phyloP scores from a whole-genome alignment of 176 grass and related monocot species.

The Ensete glaucum region DNA sequence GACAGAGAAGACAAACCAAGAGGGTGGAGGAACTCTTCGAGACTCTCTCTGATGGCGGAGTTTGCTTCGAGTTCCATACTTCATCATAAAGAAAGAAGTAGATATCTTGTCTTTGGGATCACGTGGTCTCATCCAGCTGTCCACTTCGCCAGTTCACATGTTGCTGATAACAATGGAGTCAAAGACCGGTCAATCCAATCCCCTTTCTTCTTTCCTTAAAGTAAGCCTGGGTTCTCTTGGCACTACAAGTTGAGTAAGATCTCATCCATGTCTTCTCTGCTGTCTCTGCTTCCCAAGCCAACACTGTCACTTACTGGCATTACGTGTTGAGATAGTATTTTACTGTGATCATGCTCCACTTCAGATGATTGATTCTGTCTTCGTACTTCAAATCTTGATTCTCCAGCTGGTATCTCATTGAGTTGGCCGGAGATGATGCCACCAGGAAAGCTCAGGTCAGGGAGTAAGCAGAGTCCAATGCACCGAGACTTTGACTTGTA shows the following conservation, averaged over 20 bases:
- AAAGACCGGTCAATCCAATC: conserved; percentile 32
- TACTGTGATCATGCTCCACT: too few species aligned
- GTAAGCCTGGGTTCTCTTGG: not conserved
- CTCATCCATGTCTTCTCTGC: too few species aligned
- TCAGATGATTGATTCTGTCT: too few species aligned
- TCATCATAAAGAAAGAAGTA: not conserved
- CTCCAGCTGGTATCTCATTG: too few species aligned
- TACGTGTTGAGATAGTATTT: too few species aligned
- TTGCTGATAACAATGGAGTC: conserved; percentile 34
- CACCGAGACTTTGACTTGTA: too few species aligned
- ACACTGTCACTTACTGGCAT: too few species aligned
- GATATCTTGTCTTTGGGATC: conserved; percentile 24
- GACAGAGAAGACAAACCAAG: conserved; percentile 21
- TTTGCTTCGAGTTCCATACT: not conserved
- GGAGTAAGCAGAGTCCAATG: too few species aligned
- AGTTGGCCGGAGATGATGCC: too few species aligned
- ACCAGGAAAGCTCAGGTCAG: too few species aligned
- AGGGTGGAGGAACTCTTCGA: not conserved
- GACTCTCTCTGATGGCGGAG: not conserved
- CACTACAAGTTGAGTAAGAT: not conserved
- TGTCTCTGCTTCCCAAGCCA: too few species aligned
- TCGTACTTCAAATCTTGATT: too few species aligned
- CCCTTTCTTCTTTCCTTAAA: not conserved
- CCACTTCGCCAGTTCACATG: conserved; percentile 47
- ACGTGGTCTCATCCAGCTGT: conserved; percentile 44